Conservation (phyloP, 164 flowering plant species). For the Protea cynaroides region DNA sequence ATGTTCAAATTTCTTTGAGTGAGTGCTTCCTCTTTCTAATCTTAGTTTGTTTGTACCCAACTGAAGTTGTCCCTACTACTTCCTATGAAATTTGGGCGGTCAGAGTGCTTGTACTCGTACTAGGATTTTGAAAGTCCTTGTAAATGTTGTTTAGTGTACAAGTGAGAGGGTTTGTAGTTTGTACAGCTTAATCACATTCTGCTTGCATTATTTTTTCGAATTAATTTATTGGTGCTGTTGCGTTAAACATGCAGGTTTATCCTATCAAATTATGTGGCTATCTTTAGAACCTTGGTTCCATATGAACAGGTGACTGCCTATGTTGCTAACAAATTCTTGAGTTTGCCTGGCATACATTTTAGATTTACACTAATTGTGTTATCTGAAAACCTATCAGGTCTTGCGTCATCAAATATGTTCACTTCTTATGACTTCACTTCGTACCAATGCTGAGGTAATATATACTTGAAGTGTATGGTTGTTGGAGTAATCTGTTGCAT, state of each 20-base stretch:
- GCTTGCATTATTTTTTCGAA: background rate
- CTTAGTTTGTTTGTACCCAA: too few relatives aligned
- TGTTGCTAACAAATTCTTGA: background rate
- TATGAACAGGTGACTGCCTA: constrained; percentile 67
- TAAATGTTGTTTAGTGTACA: too few relatives aligned
- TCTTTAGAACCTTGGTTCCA: constrained; percentile 64
- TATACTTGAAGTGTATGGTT: background rate
- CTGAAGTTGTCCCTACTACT: too few relatives aligned
- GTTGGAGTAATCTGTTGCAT: background rate
- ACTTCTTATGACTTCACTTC: constrained; percentile 95
- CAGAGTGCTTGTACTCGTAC: too few relatives aligned
- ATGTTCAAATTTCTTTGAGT: too few relatives aligned
- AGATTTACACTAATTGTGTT: constrained; percentile 6
- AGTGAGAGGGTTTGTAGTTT: too few relatives aligned
- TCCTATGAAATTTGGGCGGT: too few relatives aligned
- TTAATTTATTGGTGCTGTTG: constrained; percentile 6
- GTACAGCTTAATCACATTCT: background rate
- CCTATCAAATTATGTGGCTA: constrained; percentile 74
- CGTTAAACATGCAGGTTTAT: constrained; percentile 57
- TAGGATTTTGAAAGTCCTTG: too few relatives aligned
- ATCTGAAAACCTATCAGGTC: constrained; percentile 42
- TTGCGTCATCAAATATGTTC: constrained; percentile 92
- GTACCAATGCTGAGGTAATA: constrained; percentile 83
- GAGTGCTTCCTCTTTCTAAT: too few relatives aligned
- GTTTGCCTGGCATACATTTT: constrained; percentile 7